These are phyloP conservation scores for Termitomyces titanicus DNA, from an alignment of 768 basidiomycete genomes.

Conservation along the genomic window DNA sequence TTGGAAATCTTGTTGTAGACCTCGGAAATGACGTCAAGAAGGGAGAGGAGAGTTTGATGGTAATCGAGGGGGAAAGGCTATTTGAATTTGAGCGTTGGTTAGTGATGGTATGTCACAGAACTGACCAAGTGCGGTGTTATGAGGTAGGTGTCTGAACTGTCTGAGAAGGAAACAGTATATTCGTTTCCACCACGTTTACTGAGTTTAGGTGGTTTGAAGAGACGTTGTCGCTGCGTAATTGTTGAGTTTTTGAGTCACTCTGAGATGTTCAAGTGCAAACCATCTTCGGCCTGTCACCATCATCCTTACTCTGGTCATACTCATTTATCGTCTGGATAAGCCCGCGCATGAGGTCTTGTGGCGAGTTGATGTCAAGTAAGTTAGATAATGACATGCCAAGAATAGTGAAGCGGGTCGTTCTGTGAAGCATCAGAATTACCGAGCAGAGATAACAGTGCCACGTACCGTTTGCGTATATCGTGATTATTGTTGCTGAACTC, in stretches of 20 bases:
- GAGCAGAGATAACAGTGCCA: conserved; percentile 1
- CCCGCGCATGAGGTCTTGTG: conserved; percentile 76
- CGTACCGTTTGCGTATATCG: conserved; percentile 77
- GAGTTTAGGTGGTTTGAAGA: conserved; percentile 57
- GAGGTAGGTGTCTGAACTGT: conserved; percentile 61
- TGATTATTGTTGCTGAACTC: conserved; percentile 73
- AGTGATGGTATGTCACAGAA: neutral
- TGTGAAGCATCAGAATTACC: conserved; percentile 22
- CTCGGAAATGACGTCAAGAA: conserved; percentile 86
- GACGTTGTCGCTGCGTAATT: conserved; percentile 35
- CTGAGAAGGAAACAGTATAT: conserved; percentile 56
- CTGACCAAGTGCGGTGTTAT: conserved; percentile 72
- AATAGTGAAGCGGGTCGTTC: conserved; percentile 79
- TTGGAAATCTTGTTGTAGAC: conserved; percentile 85
- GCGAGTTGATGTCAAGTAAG: conserved; percentile 75
- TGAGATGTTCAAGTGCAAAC: conserved; percentile 30
- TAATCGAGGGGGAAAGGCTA: conserved; percentile 91
- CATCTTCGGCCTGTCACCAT: conserved; percentile 70
- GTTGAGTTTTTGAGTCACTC: conserved; percentile 2
- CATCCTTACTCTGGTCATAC: conserved; percentile 77
- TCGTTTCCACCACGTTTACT: conserved; percentile 56
- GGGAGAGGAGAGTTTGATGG: conserved; percentile 82
- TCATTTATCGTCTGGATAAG: conserved; percentile 69
- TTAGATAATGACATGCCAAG: conserved; percentile 85
- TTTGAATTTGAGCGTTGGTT: neutral